Conservation (phyloP, 371 early-diverging fungal genomes). For the Batkoa obscura region DNA sequence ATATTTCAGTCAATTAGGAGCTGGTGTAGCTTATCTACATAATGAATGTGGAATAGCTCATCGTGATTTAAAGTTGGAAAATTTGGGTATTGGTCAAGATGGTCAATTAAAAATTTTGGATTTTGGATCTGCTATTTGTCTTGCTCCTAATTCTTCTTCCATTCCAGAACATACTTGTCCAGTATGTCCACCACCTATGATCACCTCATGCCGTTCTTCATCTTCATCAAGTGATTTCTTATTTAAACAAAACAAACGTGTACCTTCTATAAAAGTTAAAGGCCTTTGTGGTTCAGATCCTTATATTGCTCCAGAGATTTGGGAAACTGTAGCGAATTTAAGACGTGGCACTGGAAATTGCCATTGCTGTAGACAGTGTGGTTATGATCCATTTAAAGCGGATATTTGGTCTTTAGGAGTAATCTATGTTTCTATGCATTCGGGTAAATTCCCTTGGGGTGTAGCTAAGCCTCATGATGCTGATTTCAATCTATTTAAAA, state of each 20-base stretch:
- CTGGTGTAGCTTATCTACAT: conserved; percentile 57
- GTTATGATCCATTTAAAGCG: conserved; percentile 20
- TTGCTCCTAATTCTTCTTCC: conserved; percentile 4
- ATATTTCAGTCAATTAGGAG: conserved; percentile 43
- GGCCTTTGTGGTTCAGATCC: conserved; percentile 29
- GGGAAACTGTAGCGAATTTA: conserved; percentile 6
- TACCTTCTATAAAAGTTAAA: background rate
- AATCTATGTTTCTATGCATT: conserved; percentile 20
- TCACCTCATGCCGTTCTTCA: background rate
- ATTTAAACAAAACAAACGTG: conserved; percentile 1
- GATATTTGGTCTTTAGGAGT: conserved; percentile 31
- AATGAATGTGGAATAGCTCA: conserved; percentile 56
- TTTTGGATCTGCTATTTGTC: conserved; percentile 37
- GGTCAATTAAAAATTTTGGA: conserved; percentile 78
- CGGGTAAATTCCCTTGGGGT: conserved; percentile 22
- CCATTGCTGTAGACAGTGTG: conserved; percentile 21
- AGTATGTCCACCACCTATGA: background rate
- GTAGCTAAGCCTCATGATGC: conserved; percentile 16
- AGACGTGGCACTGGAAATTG: too few species aligned
- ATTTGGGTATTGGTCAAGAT: conserved; percentile 45
- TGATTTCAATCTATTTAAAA: conserved; percentile 3
- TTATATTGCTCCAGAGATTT: conserved; percentile 32
- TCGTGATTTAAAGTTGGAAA: conserved; percentile 62
- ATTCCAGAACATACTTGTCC: conserved; percentile 18
- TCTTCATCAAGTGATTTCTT: background rate